phyloP scores from a whole-genome alignment of 371 early-diverging fungal genomes.

The Haplosporangium sp. region DNA sequence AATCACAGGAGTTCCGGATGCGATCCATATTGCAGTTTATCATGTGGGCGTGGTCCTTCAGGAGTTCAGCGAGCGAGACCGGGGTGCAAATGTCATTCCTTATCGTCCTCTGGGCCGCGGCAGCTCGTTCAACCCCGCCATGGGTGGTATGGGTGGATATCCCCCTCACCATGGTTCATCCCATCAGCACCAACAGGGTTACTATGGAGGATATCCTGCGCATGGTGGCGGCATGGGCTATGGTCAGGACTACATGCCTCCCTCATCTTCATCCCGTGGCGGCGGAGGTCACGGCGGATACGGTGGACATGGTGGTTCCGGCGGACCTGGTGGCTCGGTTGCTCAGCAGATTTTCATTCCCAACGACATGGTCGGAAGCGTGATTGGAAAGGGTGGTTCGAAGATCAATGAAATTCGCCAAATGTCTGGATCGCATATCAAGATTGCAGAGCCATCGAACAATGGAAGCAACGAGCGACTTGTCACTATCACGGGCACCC shows the following conservation, averaged over 20 bases:
- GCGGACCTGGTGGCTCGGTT: constrained; percentile 58
- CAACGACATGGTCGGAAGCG: constrained; percentile 87
- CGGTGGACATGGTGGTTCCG: constrained; percentile 28
- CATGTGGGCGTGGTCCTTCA: constrained; percentile 76
- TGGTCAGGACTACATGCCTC: constrained; percentile 52
- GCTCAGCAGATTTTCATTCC: constrained; percentile 87
- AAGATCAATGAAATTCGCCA: constrained; percentile 88
- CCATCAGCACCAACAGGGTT: constrained; percentile 40
- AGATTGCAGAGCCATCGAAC: constrained; percentile 74
- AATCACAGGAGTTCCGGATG: constrained; percentile 84
- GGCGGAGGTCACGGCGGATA: constrained; percentile 29
- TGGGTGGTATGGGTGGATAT: constrained; percentile 45
- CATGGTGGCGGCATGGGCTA: constrained; percentile 54
- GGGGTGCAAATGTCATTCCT: constrained; percentile 57
- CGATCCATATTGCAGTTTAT: constrained; percentile 82
- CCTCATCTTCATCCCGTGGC: constrained; percentile 22
- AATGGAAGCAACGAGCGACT: constrained; percentile 73
- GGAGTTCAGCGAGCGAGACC: constrained; percentile 66
- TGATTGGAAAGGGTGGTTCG: constrained; percentile 90
- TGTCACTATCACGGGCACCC: constrained; percentile 85
- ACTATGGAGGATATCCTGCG: constrained; percentile 45
- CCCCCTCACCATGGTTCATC: constrained; percentile 37
- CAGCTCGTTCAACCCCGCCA: constrained; percentile 39
- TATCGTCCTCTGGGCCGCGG: constrained; percentile 72
- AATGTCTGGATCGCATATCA: constrained; percentile 81